phyloP scores from a whole-genome alignment of 352 stramenopile genomes.

The Aphanomyces stellatus region DNA sequence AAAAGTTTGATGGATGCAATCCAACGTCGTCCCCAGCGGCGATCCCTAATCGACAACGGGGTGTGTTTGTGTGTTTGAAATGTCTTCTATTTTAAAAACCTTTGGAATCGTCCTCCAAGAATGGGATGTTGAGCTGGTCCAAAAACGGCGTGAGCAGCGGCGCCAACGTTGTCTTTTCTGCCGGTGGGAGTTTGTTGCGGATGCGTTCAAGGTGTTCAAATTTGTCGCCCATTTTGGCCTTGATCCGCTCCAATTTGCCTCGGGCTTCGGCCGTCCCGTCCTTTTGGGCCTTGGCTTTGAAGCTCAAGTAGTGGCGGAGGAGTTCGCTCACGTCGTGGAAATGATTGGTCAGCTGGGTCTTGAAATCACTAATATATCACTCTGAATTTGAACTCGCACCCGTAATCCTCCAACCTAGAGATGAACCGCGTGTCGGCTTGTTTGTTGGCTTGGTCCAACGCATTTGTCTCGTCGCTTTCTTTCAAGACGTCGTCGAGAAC shows the following conservation, averaged over 20 bases:
- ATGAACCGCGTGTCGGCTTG: conserved; percentile 13
- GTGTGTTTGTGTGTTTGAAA: no score
- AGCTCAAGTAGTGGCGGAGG: conserved; percentile 74
- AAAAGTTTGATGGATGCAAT: no score
- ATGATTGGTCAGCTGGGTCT: conserved; percentile 80
- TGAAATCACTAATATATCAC: conserved; percentile 43
- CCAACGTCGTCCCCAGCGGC: no score
- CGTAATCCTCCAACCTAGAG: no score
- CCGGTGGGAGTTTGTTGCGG: conserved; percentile 62
- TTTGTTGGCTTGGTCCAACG: background rate
- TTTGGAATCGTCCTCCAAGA: conserved; percentile 24
- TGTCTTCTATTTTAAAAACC: no score
- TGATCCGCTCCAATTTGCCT: conserved; percentile 73
- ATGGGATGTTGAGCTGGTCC: conserved; percentile 81
- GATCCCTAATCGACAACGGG: no score
- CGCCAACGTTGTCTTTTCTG: conserved; percentile 75
- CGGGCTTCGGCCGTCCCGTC: conserved; percentile 47
- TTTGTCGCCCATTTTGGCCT: conserved; percentile 82
- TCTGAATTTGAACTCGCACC: no score
- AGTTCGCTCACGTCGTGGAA: conserved; percentile 81
- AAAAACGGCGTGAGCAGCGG: conserved; percentile 78
- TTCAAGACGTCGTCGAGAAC: background rate
- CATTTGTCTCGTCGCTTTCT: background rate
- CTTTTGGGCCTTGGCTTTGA: conserved; percentile 49
- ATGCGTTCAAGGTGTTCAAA: conserved; percentile 82